phyloP scores from a whole-genome alignment of 352 stramenopile genomes.

The Globisporangium viniferum region DNA sequence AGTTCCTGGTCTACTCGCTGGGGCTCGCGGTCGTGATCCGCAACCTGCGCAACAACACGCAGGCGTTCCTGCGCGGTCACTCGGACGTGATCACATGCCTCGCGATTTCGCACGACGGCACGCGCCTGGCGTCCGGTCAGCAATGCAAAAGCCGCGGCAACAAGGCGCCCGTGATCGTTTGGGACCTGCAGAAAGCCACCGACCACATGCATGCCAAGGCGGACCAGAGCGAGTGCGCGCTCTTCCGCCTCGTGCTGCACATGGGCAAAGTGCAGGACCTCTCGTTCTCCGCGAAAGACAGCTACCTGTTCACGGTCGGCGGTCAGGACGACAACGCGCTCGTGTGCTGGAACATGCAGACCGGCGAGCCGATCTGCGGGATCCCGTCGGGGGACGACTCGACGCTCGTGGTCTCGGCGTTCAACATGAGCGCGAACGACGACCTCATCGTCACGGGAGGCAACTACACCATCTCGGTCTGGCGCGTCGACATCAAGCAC shows the following conservation, averaged over 20 bases:
- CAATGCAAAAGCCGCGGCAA: conserved; percentile 92
- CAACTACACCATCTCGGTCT: conserved; percentile 92
- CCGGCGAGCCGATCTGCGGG: conserved; percentile 89
- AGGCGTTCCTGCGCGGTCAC: conserved; percentile 91
- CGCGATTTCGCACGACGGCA: conserved; percentile 89
- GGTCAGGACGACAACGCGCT: conserved; percentile 97
- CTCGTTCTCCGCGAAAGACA: conserved; percentile 86
- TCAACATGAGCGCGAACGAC: conserved; percentile 83
- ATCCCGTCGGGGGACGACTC: conserved; percentile 92
- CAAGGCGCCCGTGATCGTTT: conserved; percentile 93
- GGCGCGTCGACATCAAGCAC: conserved; percentile 81
- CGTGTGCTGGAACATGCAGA: conserved; percentile 94
- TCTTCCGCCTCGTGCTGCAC: conserved; percentile 94
- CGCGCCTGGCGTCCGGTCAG: conserved; percentile 88
- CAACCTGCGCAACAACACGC: conserved; percentile 65
- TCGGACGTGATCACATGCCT: conserved; percentile 92
- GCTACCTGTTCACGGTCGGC: conserved; percentile 91
- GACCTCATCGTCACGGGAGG: conserved; percentile 94
- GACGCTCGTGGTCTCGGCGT: conserved; percentile 83
- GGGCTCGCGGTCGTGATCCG: conserved; percentile 83
- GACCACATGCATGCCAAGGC: conserved; percentile 55
- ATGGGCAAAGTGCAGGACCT: conserved; percentile 93
- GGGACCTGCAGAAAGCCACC: conserved; percentile 90
- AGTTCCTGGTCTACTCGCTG: conserved; percentile 85
- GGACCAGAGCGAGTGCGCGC: conserved; percentile 67